Conservation (phyloP, 2,329 filamentous ascomycete species). For the Chaetomium strumarium region DNA sequence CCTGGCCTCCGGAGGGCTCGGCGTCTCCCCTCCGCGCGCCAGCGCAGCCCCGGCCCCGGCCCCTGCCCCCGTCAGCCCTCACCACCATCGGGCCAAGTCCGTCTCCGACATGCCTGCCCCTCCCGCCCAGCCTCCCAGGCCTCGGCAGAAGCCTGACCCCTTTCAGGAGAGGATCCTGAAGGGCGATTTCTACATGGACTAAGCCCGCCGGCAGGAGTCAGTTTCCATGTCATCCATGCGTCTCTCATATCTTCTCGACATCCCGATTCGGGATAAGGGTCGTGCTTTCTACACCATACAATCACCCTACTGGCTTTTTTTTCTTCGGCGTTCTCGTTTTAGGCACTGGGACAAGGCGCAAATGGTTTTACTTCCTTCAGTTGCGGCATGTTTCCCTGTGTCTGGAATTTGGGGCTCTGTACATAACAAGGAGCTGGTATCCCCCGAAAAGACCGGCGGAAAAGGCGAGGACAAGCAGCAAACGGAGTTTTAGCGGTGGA, state of each 20-base stretch:
- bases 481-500: constrained; percentile 11
- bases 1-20: constrained; percentile 43
- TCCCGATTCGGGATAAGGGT: not conserved
- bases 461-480: constrained; percentile 10
- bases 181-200: constrained; percentile 98
- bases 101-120: constrained; percentile 58
- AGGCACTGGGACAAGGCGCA: not conserved
- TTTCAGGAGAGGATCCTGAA: constrained; percentile 97
- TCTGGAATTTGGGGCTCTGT: constrained; percentile 9
- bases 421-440: constrained; percentile 5
- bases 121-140: constrained; percentile 46
- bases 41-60: constrained; percentile 23
- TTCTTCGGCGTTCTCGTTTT: constrained; percentile 4
- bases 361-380: not conserved
- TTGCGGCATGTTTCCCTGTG: constrained; percentile 3
- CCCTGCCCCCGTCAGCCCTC: constrained; percentile 26
- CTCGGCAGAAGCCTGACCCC: constrained; percentile 72
- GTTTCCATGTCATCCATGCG: not conserved
- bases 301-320: not conserved
- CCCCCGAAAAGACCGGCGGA: not conserved
- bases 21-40: constrained; percentile 39
- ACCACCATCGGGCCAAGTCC: constrained; percentile 64
- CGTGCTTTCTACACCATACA: not conserved
- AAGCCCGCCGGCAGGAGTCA: not conserved
- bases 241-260: not conserved